Percentiles rank a stretch among this genome's conserved stretches.
Conservation (phyloP, 345 rosid species). For the Alliaria petiolata region DNA sequence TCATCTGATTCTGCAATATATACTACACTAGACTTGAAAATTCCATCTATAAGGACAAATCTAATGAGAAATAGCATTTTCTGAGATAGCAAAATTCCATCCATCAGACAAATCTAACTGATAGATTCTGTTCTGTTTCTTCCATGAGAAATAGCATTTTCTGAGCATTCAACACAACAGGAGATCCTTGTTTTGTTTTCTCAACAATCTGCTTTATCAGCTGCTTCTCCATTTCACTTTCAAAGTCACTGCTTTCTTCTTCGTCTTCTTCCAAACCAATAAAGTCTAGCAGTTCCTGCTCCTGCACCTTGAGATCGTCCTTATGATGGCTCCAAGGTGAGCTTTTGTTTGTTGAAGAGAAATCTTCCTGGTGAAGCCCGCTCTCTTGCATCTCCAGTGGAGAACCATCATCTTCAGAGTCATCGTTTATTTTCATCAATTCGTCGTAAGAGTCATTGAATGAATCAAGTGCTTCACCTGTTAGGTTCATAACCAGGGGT, state of each 20-base stretch:
- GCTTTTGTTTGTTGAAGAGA: constrained; percentile 25
- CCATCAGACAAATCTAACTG: neutral
- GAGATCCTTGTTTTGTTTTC: constrained; percentile 75
- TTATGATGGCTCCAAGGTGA: constrained; percentile 20
- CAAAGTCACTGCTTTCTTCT: constrained; percentile 47
- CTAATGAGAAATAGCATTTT: constrained; percentile 39
- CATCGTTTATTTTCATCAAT: constrained; percentile 52
- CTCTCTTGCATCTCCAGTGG: constrained; percentile 30
- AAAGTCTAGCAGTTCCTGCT: constrained; percentile 38
- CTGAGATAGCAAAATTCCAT: too few relatives aligned
- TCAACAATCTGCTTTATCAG: constrained; percentile 82
- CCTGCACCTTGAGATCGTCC: constrained; percentile 2
- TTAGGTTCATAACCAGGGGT: constrained; percentile 65
- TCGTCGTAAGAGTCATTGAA: constrained; percentile 71
- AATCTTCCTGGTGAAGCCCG: constrained; percentile 22
- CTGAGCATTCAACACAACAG: constrained; percentile 68
- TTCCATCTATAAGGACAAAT: neutral
- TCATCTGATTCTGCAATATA: neutral
- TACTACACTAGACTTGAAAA: neutral
- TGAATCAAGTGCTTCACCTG: constrained; percentile 78
- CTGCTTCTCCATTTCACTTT: constrained; percentile 60
- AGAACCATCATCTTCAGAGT: constrained; percentile 57
- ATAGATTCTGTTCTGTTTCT: constrained; percentile 36
- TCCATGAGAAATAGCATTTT: constrained; percentile 48
- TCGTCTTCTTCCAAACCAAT: constrained; percentile 30